Base-by-base conservation (phyloP, 805 yeast species). In the Kluyveromyces lactis region DNA sequence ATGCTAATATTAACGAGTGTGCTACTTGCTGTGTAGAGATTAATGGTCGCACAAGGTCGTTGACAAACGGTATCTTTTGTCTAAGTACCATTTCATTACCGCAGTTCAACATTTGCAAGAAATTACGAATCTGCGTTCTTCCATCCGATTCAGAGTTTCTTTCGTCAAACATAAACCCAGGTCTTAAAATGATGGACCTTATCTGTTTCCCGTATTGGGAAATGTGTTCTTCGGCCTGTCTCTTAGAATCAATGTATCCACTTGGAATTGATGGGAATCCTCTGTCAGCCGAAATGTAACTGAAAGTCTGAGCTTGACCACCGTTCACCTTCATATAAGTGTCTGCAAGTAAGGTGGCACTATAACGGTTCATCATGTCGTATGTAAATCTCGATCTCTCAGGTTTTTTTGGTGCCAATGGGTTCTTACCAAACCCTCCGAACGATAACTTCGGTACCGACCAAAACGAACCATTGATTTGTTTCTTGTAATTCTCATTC, bases 101-200 rank as follows among this genome's bases (percentile, higher is more conserved):
- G 40, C 59, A 55, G 46, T 71, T 67, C 31, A 72, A 61, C 3
- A 68, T 21, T 33, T 68, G 64, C 19, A 82, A 56, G 2, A 68
- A 59, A 17, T 52, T 45, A 41, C 69, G 72, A 33, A 80, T 44
- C 17, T 42, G 41, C 1, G 54, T 40, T 32, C 55, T 43, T 13
- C 48, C 41, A 33, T 51, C 51, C 4, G 33, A 23, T 1, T 63
- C 41, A 10, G 64, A 60, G 41, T 85, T 60, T 31, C 52, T 52
- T 27, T 68, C 75, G 53, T 85, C 94, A 52, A 64, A 82, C 87
- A 87, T 79, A 49, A 86, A 76, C 0, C 94, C 94, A 0, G 96
- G 96, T 44, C 95, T 69, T 60, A 84, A 45, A 12, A 82, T 56
- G 2, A 87, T 75, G 0, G 81, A 65, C 41, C 90, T 69, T 1